Conservation (phyloP, 768 basidiomycete genomes). For the Mycena maculata region DNA sequence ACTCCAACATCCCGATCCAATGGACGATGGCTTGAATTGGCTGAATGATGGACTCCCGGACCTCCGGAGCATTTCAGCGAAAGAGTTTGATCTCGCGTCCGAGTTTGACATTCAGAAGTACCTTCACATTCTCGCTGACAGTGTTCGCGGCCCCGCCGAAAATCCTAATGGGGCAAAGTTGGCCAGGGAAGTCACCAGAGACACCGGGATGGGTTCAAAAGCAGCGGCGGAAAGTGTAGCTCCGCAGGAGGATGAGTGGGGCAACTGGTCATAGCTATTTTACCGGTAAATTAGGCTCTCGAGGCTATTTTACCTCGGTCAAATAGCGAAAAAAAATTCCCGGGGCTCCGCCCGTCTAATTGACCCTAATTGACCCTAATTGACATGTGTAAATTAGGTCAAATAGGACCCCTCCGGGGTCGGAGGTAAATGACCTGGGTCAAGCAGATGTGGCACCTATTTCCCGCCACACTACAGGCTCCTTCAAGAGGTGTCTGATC, state of each 20-base stretch:
- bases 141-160: background rate
- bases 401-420: constrained; percentile 1
- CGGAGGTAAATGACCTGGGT: constrained; percentile 2
- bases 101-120: constrained; percentile 18
- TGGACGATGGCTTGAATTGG: constrained; percentile 4
- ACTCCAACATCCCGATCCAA: background rate
- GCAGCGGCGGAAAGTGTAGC: constrained; percentile 5
- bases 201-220: background rate
- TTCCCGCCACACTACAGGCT: constrained; percentile 16
- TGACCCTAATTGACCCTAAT: background rate
- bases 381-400: constrained; percentile 12
- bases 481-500: too few relatives aligned
- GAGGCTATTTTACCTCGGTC: background rate
- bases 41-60: constrained; percentile 11
- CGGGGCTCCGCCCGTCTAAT: background rate
- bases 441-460: background rate
- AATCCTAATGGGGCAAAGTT: background rate
- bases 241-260: constrained; percentile 11
- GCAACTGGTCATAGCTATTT: constrained; percentile 8
- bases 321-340: background rate
- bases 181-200: background rate
- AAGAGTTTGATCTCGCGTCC: background rate
- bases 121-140: constrained; percentile 16
- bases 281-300: constrained; percentile 5
- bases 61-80: background rate